A percentile compares a stretch with the other conserved stretches of the same genome.
These are phyloP conservation scores for Sapria himalayana DNA, from an alignment of 345 rosid species.

Conservation along the genomic window DNA sequence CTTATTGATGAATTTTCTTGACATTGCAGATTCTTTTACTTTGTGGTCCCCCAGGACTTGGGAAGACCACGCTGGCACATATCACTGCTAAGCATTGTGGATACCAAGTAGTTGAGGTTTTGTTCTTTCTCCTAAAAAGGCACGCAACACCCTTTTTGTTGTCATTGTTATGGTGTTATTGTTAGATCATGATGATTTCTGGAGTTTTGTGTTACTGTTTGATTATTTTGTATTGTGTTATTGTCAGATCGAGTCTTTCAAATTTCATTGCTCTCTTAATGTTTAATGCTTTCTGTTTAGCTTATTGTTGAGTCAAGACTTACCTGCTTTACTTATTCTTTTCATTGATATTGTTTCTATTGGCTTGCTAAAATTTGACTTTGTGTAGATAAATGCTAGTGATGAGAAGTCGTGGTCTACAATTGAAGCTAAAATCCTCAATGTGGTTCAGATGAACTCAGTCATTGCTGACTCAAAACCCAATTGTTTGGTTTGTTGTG, in stretches of 20 bases:
- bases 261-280: background rate
- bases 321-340: too few relatives aligned
- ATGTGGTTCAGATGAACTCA: slow-evolving; percentile 94
- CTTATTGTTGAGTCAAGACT: too few relatives aligned
- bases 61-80: slow-evolving; percentile 97
- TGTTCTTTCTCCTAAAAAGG: slow-evolving; percentile 11
- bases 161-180: too few relatives aligned
- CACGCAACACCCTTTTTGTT: too few relatives aligned
- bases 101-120: slow-evolving; percentile 85
- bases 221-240: background rate
- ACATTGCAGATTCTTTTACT: slow-evolving; percentile 70
- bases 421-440: slow-evolving; percentile 82
- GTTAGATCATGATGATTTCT: too few relatives aligned
- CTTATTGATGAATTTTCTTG: slow-evolving; percentile 6
- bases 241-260: slow-evolving; percentile 1
- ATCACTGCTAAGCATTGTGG: slow-evolving; percentile 98
- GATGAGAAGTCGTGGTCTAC: slow-evolving; percentile 78
- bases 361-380: slow-evolving; percentile 7
- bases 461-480: slow-evolving; percentile 78
- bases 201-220: too few relatives aligned
- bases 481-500: slow-evolving; percentile 57
- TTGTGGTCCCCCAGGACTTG: slow-evolving; percentile 98
- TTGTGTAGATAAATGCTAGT: slow-evolving; percentile 74
- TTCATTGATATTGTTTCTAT: background rate
- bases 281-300: background rate